A percentile compares a stretch with the other conserved stretches of the same genome.
Evolutionary conservation across 176 grass and related monocot species (phyloP).

Genomic region (Triticum urartu): DNA sequence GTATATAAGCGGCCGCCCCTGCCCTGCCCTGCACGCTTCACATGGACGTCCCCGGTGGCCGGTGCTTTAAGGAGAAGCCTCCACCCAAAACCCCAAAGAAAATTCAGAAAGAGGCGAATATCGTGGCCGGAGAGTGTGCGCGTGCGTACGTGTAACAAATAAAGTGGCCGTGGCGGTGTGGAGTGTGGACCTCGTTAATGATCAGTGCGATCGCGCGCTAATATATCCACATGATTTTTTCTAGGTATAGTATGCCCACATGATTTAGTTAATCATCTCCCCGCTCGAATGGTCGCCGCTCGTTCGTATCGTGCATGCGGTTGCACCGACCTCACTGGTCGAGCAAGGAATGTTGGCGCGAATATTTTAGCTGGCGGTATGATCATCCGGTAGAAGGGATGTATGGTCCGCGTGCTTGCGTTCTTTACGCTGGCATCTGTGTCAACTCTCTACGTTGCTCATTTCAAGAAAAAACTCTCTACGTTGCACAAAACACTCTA

Average conservation of each 20-base stretch:
- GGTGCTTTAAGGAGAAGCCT: not conserved
- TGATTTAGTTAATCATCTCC: not conserved
- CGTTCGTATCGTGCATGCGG: not conserved
- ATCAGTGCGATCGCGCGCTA: not conserved
- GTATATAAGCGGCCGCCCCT: not conserved
- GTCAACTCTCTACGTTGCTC: no score
- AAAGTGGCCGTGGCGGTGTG: not conserved
- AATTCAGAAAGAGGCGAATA: not conserved
- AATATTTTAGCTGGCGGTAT: not conserved
- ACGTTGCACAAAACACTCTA: not conserved
- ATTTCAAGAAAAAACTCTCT: not conserved
- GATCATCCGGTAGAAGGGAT: not conserved
- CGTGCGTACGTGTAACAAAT: not conserved
- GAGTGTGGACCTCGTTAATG: not conserved
- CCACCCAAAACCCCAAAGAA: not conserved
- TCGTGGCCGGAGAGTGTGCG: not conserved
- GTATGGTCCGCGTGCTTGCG: not conserved
- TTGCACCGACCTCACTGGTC: not conserved
- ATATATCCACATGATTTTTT: not conserved
- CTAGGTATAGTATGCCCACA: not conserved
- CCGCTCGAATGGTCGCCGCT: not conserved
- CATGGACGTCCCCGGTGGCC: not conserved
- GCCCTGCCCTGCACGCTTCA: not conserved
- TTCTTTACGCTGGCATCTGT: not conserved
- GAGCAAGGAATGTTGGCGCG: slow-evolving; percentile 20